Conservation (phyloP, 306 rosid species). For the Castanea sativa region DNA sequence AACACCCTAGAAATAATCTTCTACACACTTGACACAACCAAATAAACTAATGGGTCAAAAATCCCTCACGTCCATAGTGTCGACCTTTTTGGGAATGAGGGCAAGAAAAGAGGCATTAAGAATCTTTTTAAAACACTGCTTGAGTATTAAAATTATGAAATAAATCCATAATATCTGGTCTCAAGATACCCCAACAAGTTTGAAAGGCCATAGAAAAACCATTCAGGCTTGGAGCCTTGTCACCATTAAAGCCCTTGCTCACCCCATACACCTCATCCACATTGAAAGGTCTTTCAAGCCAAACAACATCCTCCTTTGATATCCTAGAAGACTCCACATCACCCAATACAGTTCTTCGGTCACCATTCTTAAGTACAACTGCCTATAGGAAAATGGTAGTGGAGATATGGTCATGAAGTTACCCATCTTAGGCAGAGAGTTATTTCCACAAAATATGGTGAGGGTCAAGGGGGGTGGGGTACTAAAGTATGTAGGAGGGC, state of each 20-base stretch:
- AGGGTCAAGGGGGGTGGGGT: too few species aligned
- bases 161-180: neutral
- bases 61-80: neutral
- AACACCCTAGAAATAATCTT: neutral
- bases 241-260: neutral
- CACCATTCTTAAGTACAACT: too few species aligned
- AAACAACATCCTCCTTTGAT: neutral
- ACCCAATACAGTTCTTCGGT: neutral
- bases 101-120: neutral
- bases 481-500: too few species aligned
- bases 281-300: neutral
- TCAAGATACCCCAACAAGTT: neutral
- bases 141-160: neutral
- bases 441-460: too few species aligned
- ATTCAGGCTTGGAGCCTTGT: neutral
- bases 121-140: neutral
- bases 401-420: too few species aligned
- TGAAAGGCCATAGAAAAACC: neutral
- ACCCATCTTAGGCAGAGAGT: too few species aligned
- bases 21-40: neutral
- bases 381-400: too few species aligned
- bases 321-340: neutral
- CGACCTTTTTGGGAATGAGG: neutral
- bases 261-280: neutral
- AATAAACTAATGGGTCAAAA: neutral